These are phyloP conservation scores for Camellia lanceoleosa DNA, from an alignment of 148 eudicot genomes.

Conservation along the genomic window DNA sequence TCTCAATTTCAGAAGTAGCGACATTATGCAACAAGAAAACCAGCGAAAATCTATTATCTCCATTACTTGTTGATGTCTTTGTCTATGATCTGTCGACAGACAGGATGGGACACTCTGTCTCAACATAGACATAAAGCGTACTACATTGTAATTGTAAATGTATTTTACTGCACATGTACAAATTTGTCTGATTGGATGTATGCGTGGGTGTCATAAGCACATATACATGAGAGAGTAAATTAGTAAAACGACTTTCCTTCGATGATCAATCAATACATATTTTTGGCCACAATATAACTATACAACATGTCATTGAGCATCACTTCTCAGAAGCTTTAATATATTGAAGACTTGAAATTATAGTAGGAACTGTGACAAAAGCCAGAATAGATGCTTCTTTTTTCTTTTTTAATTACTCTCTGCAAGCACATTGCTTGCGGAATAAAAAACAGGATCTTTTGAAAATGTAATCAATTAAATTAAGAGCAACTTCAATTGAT, in stretches of 20 bases:
- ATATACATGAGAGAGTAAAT: background rate
- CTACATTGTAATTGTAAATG: background rate
- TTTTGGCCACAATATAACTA: background rate
- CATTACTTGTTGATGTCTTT: background rate
- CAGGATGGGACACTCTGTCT: background rate
- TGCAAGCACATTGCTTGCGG: background rate
- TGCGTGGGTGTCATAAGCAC: background rate
- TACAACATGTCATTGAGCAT: background rate
- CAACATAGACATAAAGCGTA: background rate
- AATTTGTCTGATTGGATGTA: background rate
- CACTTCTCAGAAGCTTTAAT: background rate
- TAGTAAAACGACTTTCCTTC: background rate
- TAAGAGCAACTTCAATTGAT: background rate
- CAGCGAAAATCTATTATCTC: background rate
- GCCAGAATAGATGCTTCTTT: background rate
- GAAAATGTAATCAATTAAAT: background rate
- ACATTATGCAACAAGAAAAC: background rate
- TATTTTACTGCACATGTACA: background rate
- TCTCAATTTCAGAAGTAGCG: background rate
- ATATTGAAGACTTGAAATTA: background rate
- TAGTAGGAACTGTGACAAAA: background rate
- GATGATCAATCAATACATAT: background rate
- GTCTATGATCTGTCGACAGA: background rate
- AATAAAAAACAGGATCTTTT: background rate
- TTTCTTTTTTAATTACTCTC: background rate